Evolutionary conservation across 805 yeast genomes (phyloP), one percentile per base, ranked within the genome.

Genomic region (Starmerella riodocensis): DNA sequence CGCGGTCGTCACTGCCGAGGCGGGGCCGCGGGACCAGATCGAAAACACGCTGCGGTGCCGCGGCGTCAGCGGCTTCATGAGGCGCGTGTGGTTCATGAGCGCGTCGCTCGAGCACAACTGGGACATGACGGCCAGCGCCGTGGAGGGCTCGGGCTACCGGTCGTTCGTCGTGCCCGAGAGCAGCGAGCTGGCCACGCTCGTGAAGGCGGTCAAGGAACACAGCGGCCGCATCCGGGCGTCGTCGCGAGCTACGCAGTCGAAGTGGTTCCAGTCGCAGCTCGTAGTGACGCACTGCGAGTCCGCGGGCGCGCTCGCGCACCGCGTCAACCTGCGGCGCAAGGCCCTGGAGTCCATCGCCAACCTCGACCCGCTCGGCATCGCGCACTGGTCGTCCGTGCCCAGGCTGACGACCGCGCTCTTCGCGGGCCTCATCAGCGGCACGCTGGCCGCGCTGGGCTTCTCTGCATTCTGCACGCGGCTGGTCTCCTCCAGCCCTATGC

Each of bases 341-440:
- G 33, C 43, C 13, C 34, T 51, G 29, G 36, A 32, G 18, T 45
- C 49, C 14, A 51, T 51, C 20, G 48, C 42, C 17, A 47, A 45
- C 37, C 36, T 51, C 16, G 54, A 51, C 29, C 54, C 54, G 16
- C 40, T 51, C n/a, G 45, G 49, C 16, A 36, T 51, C 11, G 37
- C 44, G 14, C 32, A 39, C 7, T 49, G 51, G 51, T 35, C 40
- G 16, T 24, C 41, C 4, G 31, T 43, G 20, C 40, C 47, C 13
- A 23, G 36, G 18, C 21, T 37, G 8, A 23, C 35, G 13, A 40
- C 39, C 34, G 37, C 43, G 17, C 24, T 37, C 17, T 14, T 37
- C 21, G 39, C 42, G 13, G 35, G 42, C 14, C 18, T 38, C 6
- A 7, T 31, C 6, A 20, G 20, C n/a, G 36, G 29, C 18, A 24